Evolutionary conservation across 1,284 basidiomycete species (phyloP).

Genomic region (Meripilus lineatus): DNA sequence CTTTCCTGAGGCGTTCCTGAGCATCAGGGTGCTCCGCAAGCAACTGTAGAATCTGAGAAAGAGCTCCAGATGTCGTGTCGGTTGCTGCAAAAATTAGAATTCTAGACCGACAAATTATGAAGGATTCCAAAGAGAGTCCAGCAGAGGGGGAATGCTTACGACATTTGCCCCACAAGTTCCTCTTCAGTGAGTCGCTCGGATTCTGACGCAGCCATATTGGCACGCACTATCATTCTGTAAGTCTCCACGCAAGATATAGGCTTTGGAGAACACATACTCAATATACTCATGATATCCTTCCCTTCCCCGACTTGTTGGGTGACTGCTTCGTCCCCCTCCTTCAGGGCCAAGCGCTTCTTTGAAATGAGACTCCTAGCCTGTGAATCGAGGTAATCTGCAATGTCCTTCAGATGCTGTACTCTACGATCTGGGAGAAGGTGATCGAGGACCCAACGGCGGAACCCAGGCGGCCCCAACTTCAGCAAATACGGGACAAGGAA

Average conservation of each 20-base stretch:
- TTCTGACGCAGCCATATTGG: slow-evolving; percentile 20
- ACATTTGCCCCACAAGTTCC: slow-evolving; percentile 23
- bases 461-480: slow-evolving; percentile 1
- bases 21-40: slow-evolving; percentile 16
- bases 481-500: slow-evolving; percentile 3
- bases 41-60: slow-evolving; percentile 14
- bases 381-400: background rate
- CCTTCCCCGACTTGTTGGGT: slow-evolving; percentile 3
- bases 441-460: slow-evolving; percentile 19
- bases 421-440: background rate
- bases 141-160: slow-evolving; percentile 12
- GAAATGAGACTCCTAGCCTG: background rate
- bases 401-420: background rate
- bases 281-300: slow-evolving; percentile 8
- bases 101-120: slow-evolving; percentile 1
- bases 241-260: background rate
- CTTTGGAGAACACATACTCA: background rate
- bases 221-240: no score
- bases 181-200: slow-evolving; percentile 16
- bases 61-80: slow-evolving; percentile 18
- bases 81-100: slow-evolving; percentile 15
- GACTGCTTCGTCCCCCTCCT: slow-evolving; percentile 6
- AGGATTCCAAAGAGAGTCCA: background rate
- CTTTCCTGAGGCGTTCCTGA: slow-evolving; percentile 18
- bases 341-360: background rate